Base-by-base conservation (phyloP, 202 grass and related monocot species). In the Panicum virgatum region DNA sequence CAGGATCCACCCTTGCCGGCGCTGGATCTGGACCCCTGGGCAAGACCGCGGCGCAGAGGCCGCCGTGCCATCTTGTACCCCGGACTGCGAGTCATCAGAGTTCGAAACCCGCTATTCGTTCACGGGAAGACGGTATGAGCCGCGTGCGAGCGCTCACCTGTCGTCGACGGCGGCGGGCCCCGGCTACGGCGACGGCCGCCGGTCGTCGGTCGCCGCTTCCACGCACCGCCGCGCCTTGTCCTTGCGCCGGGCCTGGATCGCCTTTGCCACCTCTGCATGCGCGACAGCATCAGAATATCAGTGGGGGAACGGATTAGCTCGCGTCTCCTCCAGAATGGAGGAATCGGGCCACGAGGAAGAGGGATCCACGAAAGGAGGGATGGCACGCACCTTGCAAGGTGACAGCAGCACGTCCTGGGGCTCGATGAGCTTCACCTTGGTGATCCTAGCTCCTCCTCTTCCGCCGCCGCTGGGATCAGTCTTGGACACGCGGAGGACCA, bases 371-470 rank as follows among this genome's bases (percentile, higher is more conserved):
- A n/a, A n/a, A n/a, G n/a, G n/a, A n/a, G n/a, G n/a, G n/a, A n/a
- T n/a, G n/a, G n/a, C 3, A 57, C 70, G 16, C 54, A 96, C 94
- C 94, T 88, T 93, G 90, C 40, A 88, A 91, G 25, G 90, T 93
- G 81, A 97, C 74, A 54, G 93, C n/a, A 97, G 84, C 6, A 65
- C 67, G 77, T 97, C 91, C 63, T 79, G 47, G n/a, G 94, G 84
- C 83, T 90, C 88, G 32, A 93, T 89, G 30, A 93, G 86, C 91
- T 97, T 97, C 32, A 97, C 72, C 75, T 88, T 90, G 20, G 91
- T 91, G 86, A 93, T 71, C 74, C 43, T 80, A 2, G 73, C 43
- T 12, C 20, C 47, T 29, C 47, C 57, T 48, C n/a, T n/a, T n/a
- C 71, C 58, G 8, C 43, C 54, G 1, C 67, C 57, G 5, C 13